Evolutionary conservation across 2,329 filamentous ascomycete species (phyloP), one percentile per base, ranked within the genome.

Genomic region (Thermothelomyces thermophilus): DNA sequence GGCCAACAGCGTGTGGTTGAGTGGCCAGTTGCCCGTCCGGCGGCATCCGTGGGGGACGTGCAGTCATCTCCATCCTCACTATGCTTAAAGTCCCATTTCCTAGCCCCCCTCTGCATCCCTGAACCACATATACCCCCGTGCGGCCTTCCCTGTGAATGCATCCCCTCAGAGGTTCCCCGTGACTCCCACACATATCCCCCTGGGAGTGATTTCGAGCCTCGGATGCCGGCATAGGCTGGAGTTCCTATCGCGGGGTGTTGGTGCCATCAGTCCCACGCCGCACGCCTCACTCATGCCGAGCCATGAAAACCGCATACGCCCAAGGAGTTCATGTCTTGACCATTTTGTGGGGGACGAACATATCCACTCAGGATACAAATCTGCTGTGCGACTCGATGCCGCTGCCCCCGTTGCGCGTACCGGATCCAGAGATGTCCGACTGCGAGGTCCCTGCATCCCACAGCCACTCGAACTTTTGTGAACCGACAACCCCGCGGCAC

Each of bases 371-470:
- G 16, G 16, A 36, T 13, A 45, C 16, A 41, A 17, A 52, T 46
- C 55, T 54, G 52, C 36, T 39, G 52, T 56, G 48, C 24, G 7
- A 56, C 54, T 47, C 43, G 43, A 19, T n/a, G 37, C 54, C 44
- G 36, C 45, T 45, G 50, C 46, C 48, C 45, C 28, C 40, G 41
- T 44, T 50, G 51, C 37, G 42, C 10, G 50, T 44, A 22, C 45
- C 22, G 20, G 40, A 40, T 19, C 28, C 19, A 43, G 19, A 34
- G 45, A 46, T 48, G 50, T 46, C 43, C 44, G 47, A n/a, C n/a
- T n/a, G n/a, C n/a, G n/a, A n/a, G n/a, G n/a, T n/a, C n/a, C n/a
- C n/a, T n/a, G n/a, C n/a, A n/a, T n/a, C n/a, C n/a, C n/a, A n/a
- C n/a, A n/a, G n/a, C n/a, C n/a, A n/a, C n/a, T n/a, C n/a, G n/a